Evolutionary conservation across 495 filamentous ascomycete species (phyloP).

Genomic region (Trichocladium antarcticum): DNA sequence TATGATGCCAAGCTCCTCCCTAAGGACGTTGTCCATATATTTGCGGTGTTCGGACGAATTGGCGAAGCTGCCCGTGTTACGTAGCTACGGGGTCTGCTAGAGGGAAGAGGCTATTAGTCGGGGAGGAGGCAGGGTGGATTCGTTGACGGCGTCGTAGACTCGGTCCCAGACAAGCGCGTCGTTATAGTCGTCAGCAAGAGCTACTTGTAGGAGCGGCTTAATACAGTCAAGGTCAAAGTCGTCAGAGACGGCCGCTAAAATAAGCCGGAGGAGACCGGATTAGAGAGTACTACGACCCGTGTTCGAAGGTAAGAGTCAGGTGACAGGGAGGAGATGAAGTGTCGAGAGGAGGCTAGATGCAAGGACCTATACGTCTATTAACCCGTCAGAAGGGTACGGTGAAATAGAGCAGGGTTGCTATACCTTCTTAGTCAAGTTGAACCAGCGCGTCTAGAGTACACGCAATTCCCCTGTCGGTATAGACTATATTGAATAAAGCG

Average conservation of each 20-base stretch:
- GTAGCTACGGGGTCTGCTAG: slow-evolving; percentile 32
- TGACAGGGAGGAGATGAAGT: slow-evolving; percentile 20
- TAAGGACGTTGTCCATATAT: background rate
- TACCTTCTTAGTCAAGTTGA: no score
- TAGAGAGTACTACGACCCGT: no score
- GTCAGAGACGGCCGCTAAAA: slow-evolving; percentile 19
- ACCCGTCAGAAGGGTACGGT: background rate
- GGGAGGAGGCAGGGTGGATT: slow-evolving; percentile 15
- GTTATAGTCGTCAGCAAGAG: slow-evolving; percentile 14
- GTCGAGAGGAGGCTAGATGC: slow-evolving; percentile 11
- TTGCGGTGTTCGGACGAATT: background rate
- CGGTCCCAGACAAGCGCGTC: slow-evolving; percentile 25
- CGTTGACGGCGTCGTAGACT: slow-evolving; percentile 24
- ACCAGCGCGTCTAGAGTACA: no score
- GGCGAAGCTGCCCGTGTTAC: slow-evolving; percentile 25
- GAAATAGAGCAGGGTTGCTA: no score
- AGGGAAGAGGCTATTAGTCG: slow-evolving; percentile 25
- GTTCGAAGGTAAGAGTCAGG: slow-evolving; percentile 19
- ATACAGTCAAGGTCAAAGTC: slow-evolving; percentile 29
- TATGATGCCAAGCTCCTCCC: background rate
- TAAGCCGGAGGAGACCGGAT: slow-evolving; percentile 21
- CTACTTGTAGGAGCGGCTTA: slow-evolving; percentile 23
- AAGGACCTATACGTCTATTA: slow-evolving; percentile 16
- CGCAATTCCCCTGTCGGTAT: no score
- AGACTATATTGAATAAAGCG: no score